Evolutionary conservation across 768 basidiomycete genomes (phyloP), one percentile per base, ranked within the genome.

Genomic region (Serendipita indica): DNA sequence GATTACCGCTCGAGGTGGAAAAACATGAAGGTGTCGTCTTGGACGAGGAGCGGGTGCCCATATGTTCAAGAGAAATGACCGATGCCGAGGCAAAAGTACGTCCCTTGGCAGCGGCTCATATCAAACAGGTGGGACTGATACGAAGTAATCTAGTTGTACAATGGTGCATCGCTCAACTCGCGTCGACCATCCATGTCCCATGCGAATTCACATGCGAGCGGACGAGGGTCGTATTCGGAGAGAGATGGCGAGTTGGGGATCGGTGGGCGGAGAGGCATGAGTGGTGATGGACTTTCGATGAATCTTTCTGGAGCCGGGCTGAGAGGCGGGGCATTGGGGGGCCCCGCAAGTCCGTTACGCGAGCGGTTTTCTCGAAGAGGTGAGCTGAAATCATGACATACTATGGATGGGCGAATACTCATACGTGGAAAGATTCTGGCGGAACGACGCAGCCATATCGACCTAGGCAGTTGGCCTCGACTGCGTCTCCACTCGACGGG

Each of bases 1-100:
- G 81, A 43, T 76, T 92, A 33, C 86, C 84, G 41, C 73, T 89
- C 39, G 89, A 91, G 70, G 88, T 91, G 13, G 89, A 90, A 70
- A 77, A 84, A 62, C 89, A 86, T 84, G 86, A 90, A 60, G 89
- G 89, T 59, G 83, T 93, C 63, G 86, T 90, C 25, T 72, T 77
- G 22, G 82, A 78, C 28, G 76, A 68, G 39, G 86, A 89, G 60
- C 20, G 30, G 20, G 32, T n/a, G n/a, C 92, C 92, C 16, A 71
- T 84, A 33, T 79, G 80, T 37, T 66, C 90, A 64, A 83, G 82
- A 63, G 92, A 93, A 67, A 79, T 88, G 79, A 74, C 74, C 60
- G 89, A 90, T 57, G 72, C 74, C 20, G 91, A 94, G 75, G 89
- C 84, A 75, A 93, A 91, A 86, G 91, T 91, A 65, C 65, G 77